Evolutionary conservation across 1,284 basidiomycete genomes (phyloP), one percentile per base, ranked within the genome.

Genomic region (Puccinia polysora): DNA sequence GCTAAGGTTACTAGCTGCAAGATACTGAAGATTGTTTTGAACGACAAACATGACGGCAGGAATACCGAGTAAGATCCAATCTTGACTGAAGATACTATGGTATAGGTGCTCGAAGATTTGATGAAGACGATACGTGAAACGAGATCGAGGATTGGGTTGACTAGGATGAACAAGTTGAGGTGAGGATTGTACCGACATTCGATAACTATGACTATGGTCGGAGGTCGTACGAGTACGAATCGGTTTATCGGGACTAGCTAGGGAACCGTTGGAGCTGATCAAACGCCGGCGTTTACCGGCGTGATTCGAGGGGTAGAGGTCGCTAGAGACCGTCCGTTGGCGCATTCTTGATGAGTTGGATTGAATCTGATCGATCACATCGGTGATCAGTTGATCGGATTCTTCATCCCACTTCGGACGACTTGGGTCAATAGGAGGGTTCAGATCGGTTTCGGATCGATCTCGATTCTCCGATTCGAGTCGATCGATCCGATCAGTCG

Each of bases 1-100:
- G 40, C 78, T 78, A 38, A 81, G 77, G 67, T 80, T 80, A 18
- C 78, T 77, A 6, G 79, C 78, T 7, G 80, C 80, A 65, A 80
- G 74, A 74, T 79, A 79, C 73, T 79, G 78, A 8, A 80, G 74
- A 65, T 80, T 79, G 74, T 80, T 79, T 72, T 80, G 79, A 18
- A 80, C 49, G 28, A 79, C 79, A 59, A 79, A 80, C 43, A 80
- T 74, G 10, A 79, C 75, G 12, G 79, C 79, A 2, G 79, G 79
- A 18, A 80, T 75, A 30, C 75, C 74, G 30, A 78, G 75, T 56
- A 74, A 75, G 74, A 73, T 73, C 71, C 75, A 76, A 71, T 75
- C 76, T 23, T 74, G 47, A 12, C 71, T 63, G 8, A 75, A 63
- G 28, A 77, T 56, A 36, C 75, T 52, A 28, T 73, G 56, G 12